Conservation (phyloP, 495 filamentous ascomycete species). For the Aspergillus bridgeri region DNA sequence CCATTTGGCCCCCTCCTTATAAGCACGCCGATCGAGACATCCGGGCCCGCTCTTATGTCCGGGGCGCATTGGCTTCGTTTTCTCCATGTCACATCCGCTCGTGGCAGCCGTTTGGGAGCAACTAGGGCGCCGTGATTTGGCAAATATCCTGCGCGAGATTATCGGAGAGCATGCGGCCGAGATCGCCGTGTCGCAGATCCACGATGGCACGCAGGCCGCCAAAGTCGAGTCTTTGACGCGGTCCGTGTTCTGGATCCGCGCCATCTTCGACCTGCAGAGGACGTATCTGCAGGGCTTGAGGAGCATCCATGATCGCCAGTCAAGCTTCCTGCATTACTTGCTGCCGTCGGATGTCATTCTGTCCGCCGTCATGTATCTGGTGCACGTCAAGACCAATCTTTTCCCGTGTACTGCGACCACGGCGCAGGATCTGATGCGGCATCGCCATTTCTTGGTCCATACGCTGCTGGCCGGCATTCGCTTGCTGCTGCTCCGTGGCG, state of each 20-base stretch:
- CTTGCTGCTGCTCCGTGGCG: conserved; percentile 22
- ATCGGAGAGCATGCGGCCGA: conserved; percentile 26
- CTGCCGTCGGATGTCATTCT: conserved; percentile 21
- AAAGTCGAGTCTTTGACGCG: conserved; percentile 20
- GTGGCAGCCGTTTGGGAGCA: conserved; percentile 33
- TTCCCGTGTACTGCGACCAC: conserved; percentile 18
- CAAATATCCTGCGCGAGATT: conserved; percentile 28
- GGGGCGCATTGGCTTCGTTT: conserved; percentile 7
- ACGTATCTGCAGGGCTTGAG: conserved; percentile 22
- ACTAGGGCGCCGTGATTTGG: conserved; percentile 25
- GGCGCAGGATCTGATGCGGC: conserved; percentile 11
- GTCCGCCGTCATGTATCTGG: conserved; percentile 26
- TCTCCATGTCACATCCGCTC: conserved; percentile 30
- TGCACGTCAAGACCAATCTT: conserved; percentile 21
- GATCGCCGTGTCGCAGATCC: conserved; percentile 16
- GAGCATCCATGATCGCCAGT: conserved; percentile 16
- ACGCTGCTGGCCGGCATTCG: conserved; percentile 23
- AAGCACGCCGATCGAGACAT: neutral
- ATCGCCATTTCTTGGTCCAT: conserved; percentile 20
- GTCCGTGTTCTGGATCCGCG: conserved; percentile 26
- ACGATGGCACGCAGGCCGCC: conserved; percentile 11
- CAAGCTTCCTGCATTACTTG: conserved; percentile 18
- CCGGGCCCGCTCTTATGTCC: conserved; percentile 14
- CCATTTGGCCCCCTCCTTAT: neutral
- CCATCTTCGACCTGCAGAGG: conserved; percentile 29